Evolutionary conservation across 1,284 basidiomycete species (phyloP).

Genomic region (Trichosporon sp.): DNA sequence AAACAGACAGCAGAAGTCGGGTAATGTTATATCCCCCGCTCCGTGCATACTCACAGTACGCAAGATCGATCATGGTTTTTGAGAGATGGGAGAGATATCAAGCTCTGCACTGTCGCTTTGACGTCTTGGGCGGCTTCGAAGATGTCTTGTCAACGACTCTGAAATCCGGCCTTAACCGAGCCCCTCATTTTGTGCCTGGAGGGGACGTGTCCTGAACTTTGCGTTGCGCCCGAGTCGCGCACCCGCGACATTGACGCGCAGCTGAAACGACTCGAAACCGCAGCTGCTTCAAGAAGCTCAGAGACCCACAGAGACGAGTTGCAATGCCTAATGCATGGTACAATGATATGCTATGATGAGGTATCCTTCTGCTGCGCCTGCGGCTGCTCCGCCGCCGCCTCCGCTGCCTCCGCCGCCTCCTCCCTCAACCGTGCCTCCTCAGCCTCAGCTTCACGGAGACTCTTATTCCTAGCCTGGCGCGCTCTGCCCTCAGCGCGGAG

Average conservation of each 20-base stretch:
- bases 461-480: neutral
- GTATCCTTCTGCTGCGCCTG: neutral
- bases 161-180: constrained; percentile 2
- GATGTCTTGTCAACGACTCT: constrained; percentile 3
- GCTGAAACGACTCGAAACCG: neutral
- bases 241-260: neutral
- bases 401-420: neutral
- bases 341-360: neutral
- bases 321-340: constrained; percentile 2
- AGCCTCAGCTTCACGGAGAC: neutral
- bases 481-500: neutral
- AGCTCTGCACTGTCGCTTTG: neutral
- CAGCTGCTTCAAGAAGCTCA: neutral
- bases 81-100: neutral
- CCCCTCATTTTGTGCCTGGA: neutral
- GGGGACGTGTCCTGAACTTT: neutral
- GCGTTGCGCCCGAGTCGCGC: neutral
- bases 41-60: constrained; percentile 36
- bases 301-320: neutral
- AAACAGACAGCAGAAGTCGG: neutral
- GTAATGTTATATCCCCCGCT: neutral
- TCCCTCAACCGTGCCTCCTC: neutral
- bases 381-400: neutral
- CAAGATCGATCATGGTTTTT: constrained; percentile 46
- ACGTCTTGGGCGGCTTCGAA: neutral